These are phyloP conservation scores for Starmerella roubikii DNA, from an alignment of 805 yeast species.

Conservation along the genomic window DNA sequence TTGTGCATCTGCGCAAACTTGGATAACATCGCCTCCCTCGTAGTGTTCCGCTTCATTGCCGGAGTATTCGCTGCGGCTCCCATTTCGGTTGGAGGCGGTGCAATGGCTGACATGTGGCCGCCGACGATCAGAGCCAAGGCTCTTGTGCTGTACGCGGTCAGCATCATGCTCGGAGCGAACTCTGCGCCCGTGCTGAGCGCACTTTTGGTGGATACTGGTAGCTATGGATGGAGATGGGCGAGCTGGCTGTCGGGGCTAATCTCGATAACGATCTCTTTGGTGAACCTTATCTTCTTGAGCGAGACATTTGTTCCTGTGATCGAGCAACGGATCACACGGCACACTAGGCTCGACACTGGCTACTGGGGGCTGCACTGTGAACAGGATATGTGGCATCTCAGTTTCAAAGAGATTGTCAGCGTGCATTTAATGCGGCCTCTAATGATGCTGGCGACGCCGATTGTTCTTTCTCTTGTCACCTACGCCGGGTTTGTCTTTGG, in stretches of 20 bases:
- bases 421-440: slow-evolving; percentile 69
- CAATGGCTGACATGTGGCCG: slow-evolving; percentile 19
- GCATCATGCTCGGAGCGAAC: slow-evolving; percentile 13
- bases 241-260: slow-evolving; percentile 39
- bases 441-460: slow-evolving; percentile 46
- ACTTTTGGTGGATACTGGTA: slow-evolving; percentile 28
- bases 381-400: slow-evolving; percentile 71
- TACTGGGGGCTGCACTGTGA: slow-evolving; percentile 75
- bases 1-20: slow-evolving; percentile 16
- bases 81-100: slow-evolving; percentile 15
- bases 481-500: slow-evolving; percentile 35
- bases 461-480: slow-evolving; percentile 29
- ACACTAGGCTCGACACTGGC: slow-evolving; percentile 60
- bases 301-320: slow-evolving; percentile 34
- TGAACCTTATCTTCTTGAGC: slow-evolving; percentile 28
- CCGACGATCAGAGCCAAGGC: slow-evolving; percentile 24
- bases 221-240: slow-evolving; percentile 47
- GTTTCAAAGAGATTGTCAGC: slow-evolving; percentile 50
- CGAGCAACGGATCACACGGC: slow-evolving; percentile 50
- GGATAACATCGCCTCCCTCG: slow-evolving; percentile 17
- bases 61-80: slow-evolving; percentile 74
- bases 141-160: slow-evolving; percentile 10
- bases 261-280: slow-evolving; percentile 23
- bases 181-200: slow-evolving; percentile 23
- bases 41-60: slow-evolving; percentile 66